Conservation (phyloP, 2,329 filamentous ascomycete genomes). For the Botrytis paeoniae region DNA sequence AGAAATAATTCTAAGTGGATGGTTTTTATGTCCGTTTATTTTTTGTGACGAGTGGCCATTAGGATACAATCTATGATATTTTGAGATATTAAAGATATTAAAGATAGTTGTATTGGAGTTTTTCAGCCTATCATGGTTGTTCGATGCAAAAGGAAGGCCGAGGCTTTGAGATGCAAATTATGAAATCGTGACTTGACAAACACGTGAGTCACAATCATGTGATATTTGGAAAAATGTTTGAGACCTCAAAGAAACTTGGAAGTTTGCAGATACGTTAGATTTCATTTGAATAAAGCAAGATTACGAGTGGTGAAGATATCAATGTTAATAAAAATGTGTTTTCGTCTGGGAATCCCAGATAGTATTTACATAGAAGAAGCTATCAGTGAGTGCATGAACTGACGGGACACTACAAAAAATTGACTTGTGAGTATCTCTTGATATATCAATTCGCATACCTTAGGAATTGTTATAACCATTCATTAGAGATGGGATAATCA, state of each 20-base stretch:
- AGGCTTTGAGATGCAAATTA: neutral
- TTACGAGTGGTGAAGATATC: neutral
- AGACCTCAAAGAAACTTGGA: neutral
- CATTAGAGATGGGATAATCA: too few relatives aligned
- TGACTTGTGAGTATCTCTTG: too few relatives aligned
- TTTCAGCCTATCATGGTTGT: neutral
- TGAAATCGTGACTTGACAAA: neutral
- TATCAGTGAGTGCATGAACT: neutral
- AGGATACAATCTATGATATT: neutral
- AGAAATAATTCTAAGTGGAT: neutral
- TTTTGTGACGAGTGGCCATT: neutral
- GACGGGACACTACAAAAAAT: too few relatives aligned
- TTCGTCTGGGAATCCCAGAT: accelerated
- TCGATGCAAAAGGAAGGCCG: too few relatives aligned
- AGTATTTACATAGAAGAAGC: neutral
- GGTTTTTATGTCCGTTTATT: neutral
- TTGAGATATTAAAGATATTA: too few relatives aligned
- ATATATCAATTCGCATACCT: too few relatives aligned
- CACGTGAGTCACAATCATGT: neutral
- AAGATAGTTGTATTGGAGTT: neutral
- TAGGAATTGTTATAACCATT: too few relatives aligned
- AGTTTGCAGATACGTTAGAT: neutral
- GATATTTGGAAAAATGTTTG: neutral
- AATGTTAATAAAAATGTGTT: neutral
- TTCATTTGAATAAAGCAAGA: neutral